Evolutionary conservation across 352 stramenopile genomes (phyloP), one percentile per base, ranked within the genome.

Genomic region (Phytophthora aleatoria): DNA sequence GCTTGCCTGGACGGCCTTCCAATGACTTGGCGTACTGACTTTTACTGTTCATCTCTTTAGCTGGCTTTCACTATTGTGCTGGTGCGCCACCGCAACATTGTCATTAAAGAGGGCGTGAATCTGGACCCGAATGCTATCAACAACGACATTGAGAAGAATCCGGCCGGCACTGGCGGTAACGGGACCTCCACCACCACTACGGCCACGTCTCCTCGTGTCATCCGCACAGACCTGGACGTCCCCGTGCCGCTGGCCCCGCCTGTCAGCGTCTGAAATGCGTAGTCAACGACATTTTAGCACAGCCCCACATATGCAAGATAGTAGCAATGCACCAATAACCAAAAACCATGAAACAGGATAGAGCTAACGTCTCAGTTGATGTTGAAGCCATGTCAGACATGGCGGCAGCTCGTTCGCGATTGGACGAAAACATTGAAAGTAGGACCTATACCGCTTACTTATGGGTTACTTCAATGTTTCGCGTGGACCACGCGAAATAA

Each of bases 51-150:
- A 27, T 64, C 68, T 50, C 31, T 26, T 10, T 39, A 94, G 83
- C 64, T 76, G 31, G 60, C 71, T 24, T 91, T 94, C 67, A 75
- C 77, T 12, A 59, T 88, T 62, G 79, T 90, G 50, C 64, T 94
- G 28, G 69, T 91, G 57, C 88, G 88, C 60, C 76, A 94, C 69
- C 85, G 85, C 59, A 87, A 83, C 49, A 81, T 94, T 42, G 85
- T 94, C 64, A 94, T 94, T 68, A 94, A 91, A 69, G 85, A 94
- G 49, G 74, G 83, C 38, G 63, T 73, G 13, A 61, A 54, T 7
- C 38, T 85, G 38, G 78, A 88, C 57, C 51, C 75, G 49, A 84
- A 67, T 39, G 50, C 63, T 8, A 54, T 73, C 27, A 67, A 71
- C 12, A 67, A 71, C 12, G 49, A 78, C 27, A 58, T 81, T 15